Conservation (phyloP, 805 yeast genomes). For the Monosporozyma siamensis region DNA sequence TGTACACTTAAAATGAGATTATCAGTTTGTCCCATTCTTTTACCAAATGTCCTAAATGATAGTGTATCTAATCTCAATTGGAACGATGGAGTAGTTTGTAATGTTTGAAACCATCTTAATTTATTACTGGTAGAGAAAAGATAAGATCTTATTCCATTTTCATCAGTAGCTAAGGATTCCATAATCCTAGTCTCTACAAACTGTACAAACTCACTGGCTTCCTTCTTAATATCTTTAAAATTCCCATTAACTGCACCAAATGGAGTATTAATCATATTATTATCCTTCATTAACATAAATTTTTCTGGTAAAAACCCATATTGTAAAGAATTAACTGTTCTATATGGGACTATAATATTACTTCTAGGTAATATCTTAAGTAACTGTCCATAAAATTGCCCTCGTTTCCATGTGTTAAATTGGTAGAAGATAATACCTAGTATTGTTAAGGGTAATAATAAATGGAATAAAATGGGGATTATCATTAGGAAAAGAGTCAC, state of each 20-base stretch:
- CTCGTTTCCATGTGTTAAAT: constrained; percentile 19
- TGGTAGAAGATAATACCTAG: constrained; percentile 16
- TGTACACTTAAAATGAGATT: constrained; percentile 10
- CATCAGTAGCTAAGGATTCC: constrained; percentile 19
- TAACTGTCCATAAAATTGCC: constrained; percentile 11
- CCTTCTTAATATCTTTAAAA: not conserved
- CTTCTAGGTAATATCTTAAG: constrained; percentile 12
- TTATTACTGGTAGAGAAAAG: constrained; percentile 10
- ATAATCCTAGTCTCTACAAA: constrained; percentile 15
- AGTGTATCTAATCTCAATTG: constrained; percentile 8
- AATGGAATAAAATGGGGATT: constrained; percentile 11
- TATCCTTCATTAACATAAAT: constrained; percentile 1
- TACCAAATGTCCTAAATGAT: constrained; percentile 6
- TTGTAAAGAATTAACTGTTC: constrained; percentile 13
- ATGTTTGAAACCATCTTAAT: not conserved
- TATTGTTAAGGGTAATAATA: constrained; percentile 20
- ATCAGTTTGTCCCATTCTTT: constrained; percentile 5
- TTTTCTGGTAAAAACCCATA: constrained; percentile 8
- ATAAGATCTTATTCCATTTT: constrained; percentile 16
- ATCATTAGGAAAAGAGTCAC: constrained; percentile 7
- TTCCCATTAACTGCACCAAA: no score
- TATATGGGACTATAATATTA: constrained; percentile 9
- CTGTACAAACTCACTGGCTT: constrained; percentile 6
- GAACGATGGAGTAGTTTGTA: constrained; percentile 4
- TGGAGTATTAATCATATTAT: no score